Evolutionary conservation across 441 rosid species (phyloP).

Genomic region (Pelargonium fulgidum): DNA sequence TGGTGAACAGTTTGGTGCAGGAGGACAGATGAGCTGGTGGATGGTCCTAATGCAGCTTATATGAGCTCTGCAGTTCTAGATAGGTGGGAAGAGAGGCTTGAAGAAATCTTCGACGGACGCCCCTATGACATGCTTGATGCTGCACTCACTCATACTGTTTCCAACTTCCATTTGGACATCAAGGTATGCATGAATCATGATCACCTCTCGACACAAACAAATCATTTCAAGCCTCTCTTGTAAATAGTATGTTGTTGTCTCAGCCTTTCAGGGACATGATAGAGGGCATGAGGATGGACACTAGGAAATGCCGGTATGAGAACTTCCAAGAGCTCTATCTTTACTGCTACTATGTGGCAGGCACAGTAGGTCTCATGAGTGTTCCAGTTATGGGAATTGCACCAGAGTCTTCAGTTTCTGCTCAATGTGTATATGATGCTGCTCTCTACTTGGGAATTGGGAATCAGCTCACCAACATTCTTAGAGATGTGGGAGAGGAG

Average conservation of each 20-base stretch:
- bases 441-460: conserved; percentile 48
- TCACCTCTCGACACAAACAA: not conserved
- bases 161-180: conserved; percentile 44
- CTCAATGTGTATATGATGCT: conserved; percentile 40
- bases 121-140: conserved; percentile 62
- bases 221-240: not conserved
- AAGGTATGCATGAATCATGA: conserved; percentile 25
- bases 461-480: conserved; percentile 52
- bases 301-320: conserved; percentile 34
- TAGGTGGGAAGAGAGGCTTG: conserved; percentile 50
- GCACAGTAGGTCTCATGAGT: conserved; percentile 50
- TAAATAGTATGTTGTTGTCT: not conserved
- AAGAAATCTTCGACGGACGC: conserved; percentile 46
- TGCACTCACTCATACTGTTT: conserved; percentile 48
- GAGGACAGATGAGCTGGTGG: conserved; percentile 63
- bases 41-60: conserved; percentile 41
- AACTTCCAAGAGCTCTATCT: conserved; percentile 48
- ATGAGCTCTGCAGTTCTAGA: conserved; percentile 43
- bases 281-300: conserved; percentile 64
- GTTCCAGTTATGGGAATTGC: conserved; percentile 64
- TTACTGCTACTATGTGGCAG: conserved; percentile 51
- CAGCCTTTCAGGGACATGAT: conserved; percentile 65
- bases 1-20: conserved; percentile 52
- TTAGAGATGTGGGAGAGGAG: conserved; percentile 56
- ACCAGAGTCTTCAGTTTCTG: conserved; percentile 38